Conservation (phyloP, 352 stramenopile genomes). For the Pythium aristosporum region DNA sequence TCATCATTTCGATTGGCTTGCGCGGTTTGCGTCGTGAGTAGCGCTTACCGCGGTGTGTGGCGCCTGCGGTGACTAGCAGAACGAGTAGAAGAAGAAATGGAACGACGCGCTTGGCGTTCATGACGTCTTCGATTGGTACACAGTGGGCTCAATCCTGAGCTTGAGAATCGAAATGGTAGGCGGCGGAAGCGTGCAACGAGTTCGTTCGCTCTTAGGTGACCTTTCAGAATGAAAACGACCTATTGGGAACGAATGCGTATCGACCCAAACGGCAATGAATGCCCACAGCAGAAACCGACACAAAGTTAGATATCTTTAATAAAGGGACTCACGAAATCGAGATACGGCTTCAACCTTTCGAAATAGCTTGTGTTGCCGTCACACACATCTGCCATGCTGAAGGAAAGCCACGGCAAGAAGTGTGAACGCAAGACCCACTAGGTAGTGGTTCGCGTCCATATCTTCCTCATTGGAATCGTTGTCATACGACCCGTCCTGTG, state of each 20-base stretch:
- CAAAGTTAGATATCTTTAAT: too few species aligned
- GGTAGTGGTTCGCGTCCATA: neutral
- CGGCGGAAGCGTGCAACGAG: neutral
- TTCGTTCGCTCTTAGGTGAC: neutral
- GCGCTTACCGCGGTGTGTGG: neutral
- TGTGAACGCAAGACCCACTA: slow-evolving; percentile 15
- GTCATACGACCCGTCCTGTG: neutral
- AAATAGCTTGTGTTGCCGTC: neutral
- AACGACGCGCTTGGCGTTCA: neutral
- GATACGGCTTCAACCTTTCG: neutral
- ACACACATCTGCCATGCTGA: slow-evolving; percentile 7
- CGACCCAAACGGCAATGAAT: neutral
- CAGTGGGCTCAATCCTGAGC: neutral
- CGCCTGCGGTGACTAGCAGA: neutral
- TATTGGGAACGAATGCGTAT: neutral
- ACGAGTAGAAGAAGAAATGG: neutral
- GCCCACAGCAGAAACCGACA: neutral
- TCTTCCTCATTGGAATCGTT: neutral
- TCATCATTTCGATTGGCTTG: neutral
- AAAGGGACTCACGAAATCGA: neutral
- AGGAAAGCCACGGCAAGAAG: slow-evolving; percentile 14
- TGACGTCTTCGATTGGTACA: neutral
- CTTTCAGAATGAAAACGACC: neutral
- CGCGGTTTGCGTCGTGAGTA: neutral
- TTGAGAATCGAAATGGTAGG: neutral